Evolutionary conservation across 768 basidiomycete genomes (phyloP), one percentile per base, ranked within the genome.

Genomic region (Megacollybia marginata): DNA sequence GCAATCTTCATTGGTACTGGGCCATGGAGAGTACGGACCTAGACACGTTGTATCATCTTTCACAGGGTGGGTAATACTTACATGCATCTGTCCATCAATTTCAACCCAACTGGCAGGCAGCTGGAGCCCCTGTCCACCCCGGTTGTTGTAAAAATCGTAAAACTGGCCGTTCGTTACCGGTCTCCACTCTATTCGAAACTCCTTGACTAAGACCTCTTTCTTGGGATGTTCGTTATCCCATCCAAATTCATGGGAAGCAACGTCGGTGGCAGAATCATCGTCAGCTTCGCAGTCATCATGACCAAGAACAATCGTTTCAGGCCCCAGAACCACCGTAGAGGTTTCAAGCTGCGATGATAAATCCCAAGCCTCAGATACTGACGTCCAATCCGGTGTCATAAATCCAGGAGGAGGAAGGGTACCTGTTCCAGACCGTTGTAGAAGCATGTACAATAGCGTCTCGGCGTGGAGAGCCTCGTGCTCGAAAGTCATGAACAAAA

Each of bases 141-240:
- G 57, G 9, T 66, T 65, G 3, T 57, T 57, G 60, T 82, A 85
- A 62, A 85, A 91, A 33, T 74, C 60, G 56, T 79, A 79, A 63
- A 92, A 96, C 58, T 99, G 82, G 9, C 82, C 83, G 54, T 98
- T 99, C 49, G 85, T 91, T 33, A 99, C 72, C 1, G 92, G 92
- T 53, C 91, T 71, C 76, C 88, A 86, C 38, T 86, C 85, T 36
- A 96, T 85, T 57, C 72, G 75, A 72, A 97, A 93, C 53, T 76
- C 52, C 36, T 67, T 70, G 32, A 96, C 82, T 0, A 74, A 55
- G n/a, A 84, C 78, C 12, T 59, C 61, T 19, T 83, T 70, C 54
- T 71, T 69, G 2, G 93, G 91, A 55, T 83, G 74, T 67, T 99
- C 96, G 57, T 92, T 93, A 62, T 99, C 96, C 96, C 95, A 93